Base-by-base conservation (phyloP, 352 stramenopile species). In the Phytophthora aleatoria region DNA sequence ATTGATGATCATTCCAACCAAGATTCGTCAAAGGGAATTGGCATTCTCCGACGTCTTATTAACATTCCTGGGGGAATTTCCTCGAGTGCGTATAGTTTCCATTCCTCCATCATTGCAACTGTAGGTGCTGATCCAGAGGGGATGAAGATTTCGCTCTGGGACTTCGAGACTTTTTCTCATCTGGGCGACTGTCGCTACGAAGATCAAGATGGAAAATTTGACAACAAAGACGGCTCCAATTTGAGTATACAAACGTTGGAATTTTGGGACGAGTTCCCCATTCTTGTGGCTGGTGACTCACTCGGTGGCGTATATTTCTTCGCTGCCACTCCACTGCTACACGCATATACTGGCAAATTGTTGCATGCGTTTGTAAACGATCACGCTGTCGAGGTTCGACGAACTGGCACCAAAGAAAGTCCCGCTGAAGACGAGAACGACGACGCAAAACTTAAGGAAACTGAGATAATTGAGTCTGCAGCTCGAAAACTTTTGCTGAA, bases 251-350 rank as follows among this genome's bases (percentile, higher is more conserved):
- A 82, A 15, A 30, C 81, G 10, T 38, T 95, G 8, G 54, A 78
- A 28, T 95, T 94, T 53, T 88, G 77, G 73, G 79, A 90, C 13
- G 77, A 90, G 6, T 93, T 89, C 53, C 81, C 83, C 2, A 56
- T 94, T 16, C 44, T 95, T 5, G 26, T 92, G 3, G 81, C 51
- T 10, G 72, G 74, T 0, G 84, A 94, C 36, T 63, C 65, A 0
- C 58, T 71, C n/a, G 87, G 84, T 5, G 61, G 61, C 2, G 64
- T 91, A 5, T 85, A 88, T 49, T 84, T 91, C 35, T 91, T 87
- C 20, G 72, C 82, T 1, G 75, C 74, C 3, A 85, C 69, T 57
- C 69, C 76, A 16, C 69, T 85, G 0, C 47, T 75, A 5, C 56
- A 84, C 9, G 76, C 64, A 9, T 72, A 76, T 38, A 79, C 80